Evolutionary conservation across 805 yeast species (phyloP).

Genomic region (Candida gorgasii): DNA sequence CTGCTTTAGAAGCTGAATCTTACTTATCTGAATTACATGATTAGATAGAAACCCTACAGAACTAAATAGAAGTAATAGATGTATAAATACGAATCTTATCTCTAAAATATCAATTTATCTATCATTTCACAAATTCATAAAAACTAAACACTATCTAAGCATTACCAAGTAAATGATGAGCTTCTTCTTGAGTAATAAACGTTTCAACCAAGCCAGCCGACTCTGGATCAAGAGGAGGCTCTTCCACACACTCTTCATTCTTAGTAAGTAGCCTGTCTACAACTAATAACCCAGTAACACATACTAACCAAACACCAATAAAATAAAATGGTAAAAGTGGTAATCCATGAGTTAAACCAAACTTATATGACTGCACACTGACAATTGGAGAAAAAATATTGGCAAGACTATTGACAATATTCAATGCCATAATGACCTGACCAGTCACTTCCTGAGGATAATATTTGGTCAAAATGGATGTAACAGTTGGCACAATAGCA

Average conservation of each 20-base stretch:
- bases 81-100: background rate
- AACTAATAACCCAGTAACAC: background rate
- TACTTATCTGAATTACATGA: slow-evolving; percentile 58
- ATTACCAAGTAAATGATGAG: background rate
- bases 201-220: background rate
- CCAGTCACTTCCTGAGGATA: slow-evolving; percentile 36
- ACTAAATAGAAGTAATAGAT: slow-evolving; percentile 1
- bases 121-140: background rate
- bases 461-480: slow-evolving; percentile 59
- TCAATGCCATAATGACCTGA: slow-evolving; percentile 11
- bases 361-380: slow-evolving; percentile 5
- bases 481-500: slow-evolving; percentile 54
- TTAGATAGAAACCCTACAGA: background rate
- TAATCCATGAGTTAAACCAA: slow-evolving; percentile 11
- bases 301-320: background rate
- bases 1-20: slow-evolving; percentile 93
- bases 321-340: slow-evolving; percentile 10
- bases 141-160: background rate
- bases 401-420: slow-evolving; percentile 5
- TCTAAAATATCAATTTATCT: background rate
- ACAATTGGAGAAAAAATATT: slow-evolving; percentile 1
- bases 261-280: slow-evolving; percentile 1
- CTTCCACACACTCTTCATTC: background rate
- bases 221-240: background rate
- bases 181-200: background rate